phyloP scores from a whole-genome alignment of 2,329 filamentous ascomycete genomes.

The Epichloe coenophiala region DNA sequence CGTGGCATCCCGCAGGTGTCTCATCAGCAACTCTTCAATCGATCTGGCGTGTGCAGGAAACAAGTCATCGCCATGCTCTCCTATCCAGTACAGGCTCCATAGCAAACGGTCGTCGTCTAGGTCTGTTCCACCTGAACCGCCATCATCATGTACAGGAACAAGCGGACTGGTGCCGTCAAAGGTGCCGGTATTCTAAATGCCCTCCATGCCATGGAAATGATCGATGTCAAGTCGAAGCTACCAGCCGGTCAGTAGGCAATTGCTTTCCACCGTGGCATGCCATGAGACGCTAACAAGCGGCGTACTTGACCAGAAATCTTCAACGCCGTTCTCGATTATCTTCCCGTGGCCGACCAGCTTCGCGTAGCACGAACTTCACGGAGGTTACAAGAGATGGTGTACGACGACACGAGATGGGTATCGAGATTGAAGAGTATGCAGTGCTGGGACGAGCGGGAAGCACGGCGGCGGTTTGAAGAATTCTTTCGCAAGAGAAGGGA shows the following conservation, averaged over 20 bases:
- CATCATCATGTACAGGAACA: constrained; percentile 28
- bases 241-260: constrained; percentile 53
- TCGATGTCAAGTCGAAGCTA: constrained; percentile 62
- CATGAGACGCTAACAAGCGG: neutral
- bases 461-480: constrained; percentile 67
- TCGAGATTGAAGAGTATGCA: constrained; percentile 74
- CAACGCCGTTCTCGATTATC: constrained; percentile 74
- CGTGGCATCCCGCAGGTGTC: neutral
- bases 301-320: constrained; percentile 56
- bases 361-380: constrained; percentile 72
- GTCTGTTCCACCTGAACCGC: neutral
- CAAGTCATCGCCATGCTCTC: neutral
- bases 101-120: constrained; percentile 1
- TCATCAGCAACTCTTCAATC: neutral
- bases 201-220: constrained; percentile 67
- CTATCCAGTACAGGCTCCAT: neutral
- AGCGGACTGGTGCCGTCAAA: constrained; percentile 24
- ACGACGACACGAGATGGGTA: constrained; percentile 94
- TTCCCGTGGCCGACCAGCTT: constrained; percentile 74
- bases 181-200: constrained; percentile 55
- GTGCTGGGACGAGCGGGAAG: constrained; percentile 83
- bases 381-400: constrained; percentile 93
- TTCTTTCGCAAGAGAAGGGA: constrained; percentile 48
- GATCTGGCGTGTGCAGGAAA: neutral
- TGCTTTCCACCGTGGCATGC: neutral